phyloP scores from a whole-genome alignment of 192 early-diverging fungal genomes.

The Pilaira anomala region DNA sequence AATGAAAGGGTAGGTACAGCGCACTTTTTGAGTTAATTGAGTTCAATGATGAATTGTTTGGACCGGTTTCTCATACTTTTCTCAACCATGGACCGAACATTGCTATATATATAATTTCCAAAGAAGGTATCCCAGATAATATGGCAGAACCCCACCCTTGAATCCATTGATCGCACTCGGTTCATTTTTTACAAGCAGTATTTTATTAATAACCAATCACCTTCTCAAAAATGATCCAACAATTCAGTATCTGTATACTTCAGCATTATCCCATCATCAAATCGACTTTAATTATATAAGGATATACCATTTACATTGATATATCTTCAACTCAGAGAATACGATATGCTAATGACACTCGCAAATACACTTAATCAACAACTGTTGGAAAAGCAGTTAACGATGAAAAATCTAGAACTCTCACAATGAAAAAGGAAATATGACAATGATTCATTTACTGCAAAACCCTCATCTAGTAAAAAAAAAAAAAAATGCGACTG shows the following conservation, averaged over 20 bases:
- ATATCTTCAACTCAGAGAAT: not conserved
- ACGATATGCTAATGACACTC: not conserved
- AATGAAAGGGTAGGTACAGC: too few relatives aligned
- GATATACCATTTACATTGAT: not conserved
- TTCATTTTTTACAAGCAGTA: not conserved
- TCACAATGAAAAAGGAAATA: too few relatives aligned
- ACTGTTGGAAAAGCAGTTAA: not conserved
- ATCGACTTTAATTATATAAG: not conserved
- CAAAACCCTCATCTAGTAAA: too few relatives aligned
- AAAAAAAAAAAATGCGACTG: too few relatives aligned
- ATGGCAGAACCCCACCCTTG: not conserved
- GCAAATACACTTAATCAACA: not conserved
- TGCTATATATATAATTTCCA: not conserved
- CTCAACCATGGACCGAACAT: too few relatives aligned
- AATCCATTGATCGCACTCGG: slow-evolving; percentile 6
- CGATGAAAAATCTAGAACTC: not conserved
- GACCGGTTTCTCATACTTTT: too few relatives aligned
- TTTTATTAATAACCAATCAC: not conserved
- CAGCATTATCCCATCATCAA: not conserved
- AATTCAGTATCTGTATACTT: not conserved
- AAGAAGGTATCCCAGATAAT: slow-evolving; percentile 1
- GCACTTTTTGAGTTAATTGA: too few relatives aligned
- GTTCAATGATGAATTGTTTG: too few relatives aligned
- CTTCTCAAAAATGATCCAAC: not conserved
- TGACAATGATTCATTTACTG: too few relatives aligned